Evolutionary conservation across 2,329 filamentous ascomycete species (phyloP), one percentile per base, ranked within the genome.

Genomic region (Myriosclerotinia duriaeana): DNA sequence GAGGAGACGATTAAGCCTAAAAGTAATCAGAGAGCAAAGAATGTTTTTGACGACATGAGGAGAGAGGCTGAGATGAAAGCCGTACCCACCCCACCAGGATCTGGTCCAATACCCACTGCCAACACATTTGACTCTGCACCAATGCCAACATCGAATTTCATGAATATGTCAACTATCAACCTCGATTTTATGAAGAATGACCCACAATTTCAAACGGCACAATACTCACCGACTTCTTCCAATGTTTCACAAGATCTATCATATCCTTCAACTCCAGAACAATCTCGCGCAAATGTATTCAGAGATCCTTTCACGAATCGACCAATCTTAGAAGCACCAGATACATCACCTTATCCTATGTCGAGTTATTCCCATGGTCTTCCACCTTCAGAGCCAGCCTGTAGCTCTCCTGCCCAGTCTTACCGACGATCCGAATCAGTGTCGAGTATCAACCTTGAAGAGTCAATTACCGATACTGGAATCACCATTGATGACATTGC

Each of bases 401-500:
- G 46, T 42, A 65, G 66, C 61, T 70, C 72, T 48, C 62, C 71
- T 64, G 58, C 68, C 60, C 53, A 66, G 42, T 70, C 79, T 1
- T 85, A 87, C 70, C 81, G 84, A 36, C 81, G 86, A 59, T 86
- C 84, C 42, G 85, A 88, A 71, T 89, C 86, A 0, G 75, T 86
- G 34, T 85, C 66, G 14, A 83, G 81, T 73, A 85, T 88, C 78
- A 87, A 87, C 74, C 85, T 88, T 48, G 87, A 88, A 69, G 85
- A 87, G 74, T 84, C 85, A 36, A 86, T 86, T 75, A 88, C 84
- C 65, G 88, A 93, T 71, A 97, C 94, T 0, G 94, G 94, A 36
- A 89, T 98, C 66, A 93, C 90, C 0, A 81, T 89, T 53, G 93
- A 97, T 72, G 92, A 98, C 71, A 93, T 94, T 71, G 84, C 88